A percentile compares a stretch with the other conserved stretches of the same genome.
These are phyloP conservation scores for Globisporangium carolinianum DNA, from an alignment of 352 stramenopile genomes.

Conservation along the genomic window DNA sequence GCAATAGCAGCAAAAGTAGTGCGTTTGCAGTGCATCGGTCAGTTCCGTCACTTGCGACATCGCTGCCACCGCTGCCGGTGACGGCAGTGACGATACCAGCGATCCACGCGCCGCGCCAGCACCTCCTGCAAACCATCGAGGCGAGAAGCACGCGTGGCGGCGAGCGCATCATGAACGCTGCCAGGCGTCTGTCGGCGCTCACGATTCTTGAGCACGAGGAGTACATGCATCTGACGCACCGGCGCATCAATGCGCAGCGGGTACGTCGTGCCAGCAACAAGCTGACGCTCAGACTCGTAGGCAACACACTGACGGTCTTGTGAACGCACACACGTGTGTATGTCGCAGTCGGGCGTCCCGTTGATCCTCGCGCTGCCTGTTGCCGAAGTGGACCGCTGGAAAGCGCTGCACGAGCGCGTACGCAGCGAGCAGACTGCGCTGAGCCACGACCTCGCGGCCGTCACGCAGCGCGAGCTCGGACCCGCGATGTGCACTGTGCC, in stretches of 20 bases:
- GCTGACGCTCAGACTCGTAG: conserved; percentile 1
- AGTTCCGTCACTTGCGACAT: no score
- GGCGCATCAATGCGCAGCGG: conserved; percentile 29
- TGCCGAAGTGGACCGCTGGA: conserved; percentile 32
- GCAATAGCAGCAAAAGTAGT: not conserved
- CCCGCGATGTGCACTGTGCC: conserved; percentile 14
- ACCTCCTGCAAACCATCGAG: conserved; percentile 28
- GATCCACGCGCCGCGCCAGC: conserved; percentile 7
- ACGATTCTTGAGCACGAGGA: conserved; percentile 39
- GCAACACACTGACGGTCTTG: not conserved
- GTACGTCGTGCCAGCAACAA: conserved; percentile 18
- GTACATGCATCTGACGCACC: conserved; percentile 43
- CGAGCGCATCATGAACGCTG: conserved; percentile 19
- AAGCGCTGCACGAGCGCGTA: conserved; percentile 26
- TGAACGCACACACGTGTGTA: conserved; percentile 1
- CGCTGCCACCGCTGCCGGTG: no score
- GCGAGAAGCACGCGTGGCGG: conserved; percentile 10
- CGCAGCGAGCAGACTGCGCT: conserved; percentile 28
- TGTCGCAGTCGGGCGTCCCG: conserved; percentile 41
- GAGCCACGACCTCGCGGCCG: conserved; percentile 16
- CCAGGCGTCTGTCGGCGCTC: conserved; percentile 40
- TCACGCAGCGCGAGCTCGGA: conserved; percentile 16
- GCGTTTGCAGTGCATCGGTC: no score
- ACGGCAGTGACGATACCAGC: no score
- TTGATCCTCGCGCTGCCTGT: conserved; percentile 40